Evolutionary conservation across 371 early-diverging fungal genomes (phyloP).

Genomic region (Mucor racemosus): DNA sequence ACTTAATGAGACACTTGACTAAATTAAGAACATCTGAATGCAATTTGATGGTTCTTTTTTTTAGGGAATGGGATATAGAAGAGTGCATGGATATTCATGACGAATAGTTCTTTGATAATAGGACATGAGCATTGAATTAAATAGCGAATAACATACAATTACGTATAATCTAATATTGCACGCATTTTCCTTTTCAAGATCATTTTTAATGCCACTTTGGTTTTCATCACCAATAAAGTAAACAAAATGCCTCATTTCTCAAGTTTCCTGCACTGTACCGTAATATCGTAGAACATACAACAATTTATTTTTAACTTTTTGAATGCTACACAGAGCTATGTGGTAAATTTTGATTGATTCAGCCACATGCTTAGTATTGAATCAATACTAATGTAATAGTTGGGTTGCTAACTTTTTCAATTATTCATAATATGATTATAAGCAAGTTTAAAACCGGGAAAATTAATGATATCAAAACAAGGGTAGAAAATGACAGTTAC

Average conservation of each 20-base stretch:
- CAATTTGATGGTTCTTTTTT: neutral
- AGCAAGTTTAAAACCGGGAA: neutral
- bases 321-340: neutral
- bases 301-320: conserved; percentile 6
- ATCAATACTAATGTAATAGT: neutral
- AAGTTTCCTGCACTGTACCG: neutral
- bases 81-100: neutral
- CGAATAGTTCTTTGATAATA: neutral
- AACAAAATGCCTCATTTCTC: neutral
- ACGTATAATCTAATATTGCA: neutral
- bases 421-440: neutral
- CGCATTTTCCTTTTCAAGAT: neutral
- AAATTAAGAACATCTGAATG: neutral
- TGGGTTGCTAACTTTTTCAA: too few relatives aligned
- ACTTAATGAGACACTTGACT: conserved; percentile 3
- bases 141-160: neutral
- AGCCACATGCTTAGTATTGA: neutral
- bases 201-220: neutral
- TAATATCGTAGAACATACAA: neutral
- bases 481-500: conserved; percentile 19
- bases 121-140: neutral
- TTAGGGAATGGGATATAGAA: too few relatives aligned
- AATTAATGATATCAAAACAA: neutral
- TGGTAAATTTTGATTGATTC: neutral
- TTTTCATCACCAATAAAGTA: too few relatives aligned